These are phyloP conservation scores for Dictyostelium firmibasis DNA, from an alignment of 78 protist species.

Conservation along the genomic window DNA sequence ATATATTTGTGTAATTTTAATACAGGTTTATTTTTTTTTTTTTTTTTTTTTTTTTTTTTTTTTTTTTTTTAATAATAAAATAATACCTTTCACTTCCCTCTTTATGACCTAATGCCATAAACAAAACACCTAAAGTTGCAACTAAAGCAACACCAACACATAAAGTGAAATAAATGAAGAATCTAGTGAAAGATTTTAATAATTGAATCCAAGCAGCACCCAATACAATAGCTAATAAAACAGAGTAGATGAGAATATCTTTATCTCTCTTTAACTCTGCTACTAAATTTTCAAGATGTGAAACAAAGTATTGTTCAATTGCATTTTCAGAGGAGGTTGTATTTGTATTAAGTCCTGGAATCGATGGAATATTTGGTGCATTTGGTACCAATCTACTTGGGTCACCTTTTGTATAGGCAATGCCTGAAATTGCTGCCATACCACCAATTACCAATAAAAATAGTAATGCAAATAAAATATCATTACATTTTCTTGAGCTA, in stretches of 20 bases:
- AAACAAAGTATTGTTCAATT: conserved; percentile 20
- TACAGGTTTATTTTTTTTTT: too few species aligned
- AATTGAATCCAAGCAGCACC: conserved; percentile 74
- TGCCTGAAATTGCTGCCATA: conserved; percentile 44
- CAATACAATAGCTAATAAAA: conserved; percentile 17
- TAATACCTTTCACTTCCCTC: conserved; percentile 54
- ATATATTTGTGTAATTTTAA: too few species aligned
- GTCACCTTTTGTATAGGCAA: conserved; percentile 48
- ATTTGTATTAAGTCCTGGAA: neutral
- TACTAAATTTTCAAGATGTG: conserved; percentile 48
- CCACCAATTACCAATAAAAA: conserved; percentile 34
- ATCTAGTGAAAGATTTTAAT: conserved; percentile 58
- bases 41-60: neutral
- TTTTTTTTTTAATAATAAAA: neutral
- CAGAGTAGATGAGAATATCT: conserved; percentile 61
- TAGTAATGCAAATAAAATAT: conserved; percentile 40
- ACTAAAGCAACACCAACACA: conserved; percentile 70
- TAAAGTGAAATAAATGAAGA: conserved; percentile 46
- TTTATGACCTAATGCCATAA: conserved; percentile 35
- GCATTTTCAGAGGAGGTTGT: neutral
- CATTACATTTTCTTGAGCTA: conserved; percentile 57
- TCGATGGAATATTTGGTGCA: neutral
- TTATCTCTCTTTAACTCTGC: conserved; percentile 65
- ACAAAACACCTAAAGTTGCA: conserved; percentile 23
- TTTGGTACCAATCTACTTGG: conserved; percentile 53